Conservation (phyloP, 1,139 yeast genomes). For the Candida gigantensis region DNA sequence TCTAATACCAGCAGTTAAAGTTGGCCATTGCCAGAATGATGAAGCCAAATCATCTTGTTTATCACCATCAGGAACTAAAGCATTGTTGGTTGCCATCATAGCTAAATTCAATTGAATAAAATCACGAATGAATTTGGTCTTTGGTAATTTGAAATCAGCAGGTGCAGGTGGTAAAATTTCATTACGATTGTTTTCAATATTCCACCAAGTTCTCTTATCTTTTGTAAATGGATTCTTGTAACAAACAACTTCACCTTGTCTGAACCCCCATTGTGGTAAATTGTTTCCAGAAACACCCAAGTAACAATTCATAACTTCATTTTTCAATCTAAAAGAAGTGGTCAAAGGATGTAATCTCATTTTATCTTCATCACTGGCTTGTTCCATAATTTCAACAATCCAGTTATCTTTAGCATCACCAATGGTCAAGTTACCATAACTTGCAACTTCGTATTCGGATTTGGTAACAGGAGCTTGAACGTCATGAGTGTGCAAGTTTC, state of each 20-base stretch:
- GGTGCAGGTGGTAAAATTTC: slow-evolving; percentile 72
- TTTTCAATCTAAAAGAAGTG: slow-evolving; percentile 76
- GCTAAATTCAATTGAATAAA: slow-evolving; percentile 92
- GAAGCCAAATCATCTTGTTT: slow-evolving; percentile 92
- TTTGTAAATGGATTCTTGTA: slow-evolving; percentile 71
- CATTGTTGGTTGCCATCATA: slow-evolving; percentile 99
- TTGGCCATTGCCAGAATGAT: slow-evolving; percentile 98
- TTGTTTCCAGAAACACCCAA: slow-evolving; percentile 77
- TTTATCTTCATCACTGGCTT: slow-evolving; percentile 68
- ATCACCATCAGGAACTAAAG: slow-evolving; percentile 88
- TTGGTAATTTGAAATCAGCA: slow-evolving; percentile 74
- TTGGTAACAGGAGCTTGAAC: slow-evolving; percentile 79
- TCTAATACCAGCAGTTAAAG: slow-evolving; percentile 87
- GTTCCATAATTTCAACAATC: slow-evolving; percentile 85
- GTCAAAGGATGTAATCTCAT: slow-evolving; percentile 80
- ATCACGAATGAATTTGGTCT: slow-evolving; percentile 81
- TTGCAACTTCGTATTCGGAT: slow-evolving; percentile 79
- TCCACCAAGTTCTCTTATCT: slow-evolving; percentile 99
- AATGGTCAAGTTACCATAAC: slow-evolving; percentile 82
- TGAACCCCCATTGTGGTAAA: slow-evolving; percentile 97
- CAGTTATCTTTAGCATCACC: slow-evolving; percentile 96
- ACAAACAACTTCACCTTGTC: slow-evolving; percentile 96
- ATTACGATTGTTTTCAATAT: slow-evolving; percentile 83
- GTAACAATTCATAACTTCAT: slow-evolving; percentile 74
- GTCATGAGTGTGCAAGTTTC: slow-evolving; percentile 88